phyloP scores from a whole-genome alignment of 2,329 filamentous ascomycete species.

The Penicillium sp. region DNA sequence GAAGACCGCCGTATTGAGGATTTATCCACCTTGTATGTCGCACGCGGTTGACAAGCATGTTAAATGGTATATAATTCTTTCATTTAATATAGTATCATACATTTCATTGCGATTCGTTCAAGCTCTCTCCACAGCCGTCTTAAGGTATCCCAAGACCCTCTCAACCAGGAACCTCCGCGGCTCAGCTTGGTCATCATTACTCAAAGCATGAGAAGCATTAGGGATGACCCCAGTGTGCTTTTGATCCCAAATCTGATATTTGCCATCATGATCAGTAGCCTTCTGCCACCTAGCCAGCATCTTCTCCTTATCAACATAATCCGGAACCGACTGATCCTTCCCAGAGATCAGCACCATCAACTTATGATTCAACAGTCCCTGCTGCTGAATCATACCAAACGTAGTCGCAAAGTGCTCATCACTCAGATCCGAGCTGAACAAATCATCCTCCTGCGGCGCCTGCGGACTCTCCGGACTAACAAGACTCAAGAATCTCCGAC shows the following conservation, averaged over 20 bases:
- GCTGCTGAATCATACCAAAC: constrained; percentile 55
- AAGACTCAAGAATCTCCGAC: constrained; percentile 58
- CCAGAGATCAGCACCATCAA: constrained; percentile 49
- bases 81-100: neutral
- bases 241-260: constrained; percentile 45
- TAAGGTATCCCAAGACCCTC: constrained; percentile 28
- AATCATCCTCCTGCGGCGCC: constrained; percentile 72
- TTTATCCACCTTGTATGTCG: neutral
- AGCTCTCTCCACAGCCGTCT: constrained; percentile 2
- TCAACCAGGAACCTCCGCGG: constrained; percentile 24
- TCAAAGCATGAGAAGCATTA: constrained; percentile 34
- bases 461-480: constrained; percentile 52
- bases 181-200: constrained; percentile 34
- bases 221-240: constrained; percentile 48
- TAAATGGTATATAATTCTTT: neutral
- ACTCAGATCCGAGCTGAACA: constrained; percentile 73
- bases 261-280: constrained; percentile 33
- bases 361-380: constrained; percentile 38
- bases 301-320: constrained; percentile 46
- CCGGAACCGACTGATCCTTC: constrained; percentile 45
- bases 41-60: neutral
- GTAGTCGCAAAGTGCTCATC: constrained; percentile 56
- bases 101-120: neutral
- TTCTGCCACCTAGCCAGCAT: constrained; percentile 42
- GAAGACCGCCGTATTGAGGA: neutral